A percentile compares a stretch with the other conserved stretches of the same genome.
These are phyloP conservation scores for Penicillium sp. DNA, from an alignment of 2,329 filamentous ascomycete species.

Conservation along the genomic window DNA sequence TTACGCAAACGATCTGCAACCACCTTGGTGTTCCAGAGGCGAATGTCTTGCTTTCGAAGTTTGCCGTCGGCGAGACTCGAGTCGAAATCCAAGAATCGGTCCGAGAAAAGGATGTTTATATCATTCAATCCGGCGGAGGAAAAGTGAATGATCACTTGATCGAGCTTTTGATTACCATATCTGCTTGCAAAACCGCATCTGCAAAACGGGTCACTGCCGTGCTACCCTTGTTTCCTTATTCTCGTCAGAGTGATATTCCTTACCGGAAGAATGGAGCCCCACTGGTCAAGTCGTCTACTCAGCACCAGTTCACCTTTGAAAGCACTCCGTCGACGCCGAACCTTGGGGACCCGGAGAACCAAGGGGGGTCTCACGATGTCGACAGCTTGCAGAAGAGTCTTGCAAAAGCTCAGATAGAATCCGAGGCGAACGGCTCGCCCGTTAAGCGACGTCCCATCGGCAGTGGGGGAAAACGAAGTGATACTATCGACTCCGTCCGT, in stretches of 20 bases:
- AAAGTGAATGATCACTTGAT: conserved; percentile 95
- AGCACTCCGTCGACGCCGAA: conserved; percentile 83
- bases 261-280: conserved; percentile 96
- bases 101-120: conserved; percentile 97
- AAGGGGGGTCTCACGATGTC: conserved; percentile 62
- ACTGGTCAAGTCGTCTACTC: conserved; percentile 63
- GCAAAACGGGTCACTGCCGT: conserved; percentile 91
- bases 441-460: conserved; percentile 36
- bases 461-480: conserved; percentile 38
- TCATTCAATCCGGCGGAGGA: conserved; percentile 89
- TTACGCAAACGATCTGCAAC: conserved; percentile 82
- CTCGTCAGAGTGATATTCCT: conserved; percentile 88
- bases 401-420: conserved; percentile 61
- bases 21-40: conserved; percentile 82
- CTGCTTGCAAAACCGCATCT: conserved; percentile 93
- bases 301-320: conserved; percentile 70
- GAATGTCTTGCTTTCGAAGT: conserved; percentile 81
- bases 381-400: conserved; percentile 70
- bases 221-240: conserved; percentile 93
- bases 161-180: conserved; percentile 96
- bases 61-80: conserved; percentile 89
- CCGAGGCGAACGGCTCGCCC: conserved; percentile 45
- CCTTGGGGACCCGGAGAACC: conserved; percentile 64
- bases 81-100: conserved; percentile 97
- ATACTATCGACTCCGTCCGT: conserved; percentile 36